phyloP scores from a whole-genome alignment of 129 eudicot genomes.

The Heracleum sosnowskyi region DNA sequence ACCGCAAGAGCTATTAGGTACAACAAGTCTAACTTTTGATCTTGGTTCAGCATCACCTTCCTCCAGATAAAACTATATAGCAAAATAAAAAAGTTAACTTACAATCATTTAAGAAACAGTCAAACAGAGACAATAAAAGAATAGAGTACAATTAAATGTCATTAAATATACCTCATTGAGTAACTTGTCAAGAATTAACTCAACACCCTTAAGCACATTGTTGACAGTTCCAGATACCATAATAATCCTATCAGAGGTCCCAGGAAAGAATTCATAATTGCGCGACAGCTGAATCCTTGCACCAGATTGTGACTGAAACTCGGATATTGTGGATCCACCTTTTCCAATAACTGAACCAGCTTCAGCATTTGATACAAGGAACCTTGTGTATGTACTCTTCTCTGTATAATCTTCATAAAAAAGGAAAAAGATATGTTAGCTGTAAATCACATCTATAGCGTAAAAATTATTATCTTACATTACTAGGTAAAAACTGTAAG shows the following conservation, averaged over 20 bases:
- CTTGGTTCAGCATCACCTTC: constrained; percentile 68
- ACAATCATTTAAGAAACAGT: background rate
- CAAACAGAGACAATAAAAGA: background rate
- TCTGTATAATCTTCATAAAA: constrained; percentile 48
- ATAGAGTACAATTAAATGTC: background rate
- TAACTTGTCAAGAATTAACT: constrained; percentile 64
- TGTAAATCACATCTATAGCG: background rate
- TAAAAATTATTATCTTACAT: background rate
- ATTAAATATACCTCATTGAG: constrained; percentile 61
- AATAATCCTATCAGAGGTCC: constrained; percentile 82
- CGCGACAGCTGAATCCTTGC: constrained; percentile 97
- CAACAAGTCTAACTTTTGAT: constrained; percentile 74
- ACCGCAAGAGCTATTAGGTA: constrained; percentile 90
- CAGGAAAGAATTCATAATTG: constrained; percentile 85
- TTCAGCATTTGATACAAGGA: constrained; percentile 90
- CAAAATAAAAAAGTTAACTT: background rate
- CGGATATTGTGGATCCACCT: constrained; percentile 83
- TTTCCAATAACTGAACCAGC: constrained; percentile 98
- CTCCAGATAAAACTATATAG: constrained; percentile 60
- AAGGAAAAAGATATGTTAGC: background rate
- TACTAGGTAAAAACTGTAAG: background rate
- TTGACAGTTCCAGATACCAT: constrained; percentile 81
- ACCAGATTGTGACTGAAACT: constrained; percentile 80
- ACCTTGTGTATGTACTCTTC: constrained; percentile 65
- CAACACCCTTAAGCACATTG: constrained; percentile 76